Evolutionary conservation across 768 basidiomycete genomes (phyloP).

Genomic region (Phlebiopsis flavidoalba): DNA sequence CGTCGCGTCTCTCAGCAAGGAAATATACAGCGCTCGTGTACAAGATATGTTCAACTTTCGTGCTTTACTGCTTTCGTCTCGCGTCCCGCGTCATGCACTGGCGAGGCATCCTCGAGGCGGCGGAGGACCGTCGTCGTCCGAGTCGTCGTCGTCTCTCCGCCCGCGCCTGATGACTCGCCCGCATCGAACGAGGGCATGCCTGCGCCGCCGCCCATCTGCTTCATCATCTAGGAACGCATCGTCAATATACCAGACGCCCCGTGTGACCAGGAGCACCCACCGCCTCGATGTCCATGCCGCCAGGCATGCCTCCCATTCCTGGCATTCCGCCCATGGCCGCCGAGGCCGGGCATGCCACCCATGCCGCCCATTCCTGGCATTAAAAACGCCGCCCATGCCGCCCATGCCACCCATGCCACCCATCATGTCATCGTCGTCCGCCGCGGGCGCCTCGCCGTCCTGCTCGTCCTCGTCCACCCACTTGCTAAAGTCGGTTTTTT

Average conservation of each 20-base stretch:
- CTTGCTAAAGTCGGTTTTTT: slow-evolving; percentile 93
- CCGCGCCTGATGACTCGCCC: slow-evolving; percentile 7
- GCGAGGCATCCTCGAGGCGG: slow-evolving; percentile 71
- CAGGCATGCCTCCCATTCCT: slow-evolving; percentile 39
- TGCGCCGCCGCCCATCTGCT: slow-evolving; percentile 24
- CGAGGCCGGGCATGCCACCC: slow-evolving; percentile 41
- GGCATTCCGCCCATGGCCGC: slow-evolving; percentile 30
- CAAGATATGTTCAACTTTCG: neutral
- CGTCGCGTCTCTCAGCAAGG: neutral
- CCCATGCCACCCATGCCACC: slow-evolving; percentile 54
- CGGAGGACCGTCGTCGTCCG: slow-evolving; percentile 57
- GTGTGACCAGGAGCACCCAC: slow-evolving; percentile 27
- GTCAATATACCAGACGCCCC: neutral
- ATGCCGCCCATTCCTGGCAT: slow-evolving; percentile 49
- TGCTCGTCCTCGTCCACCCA: slow-evolving; percentile 99
- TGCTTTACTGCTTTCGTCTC: neutral
- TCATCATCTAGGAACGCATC: slow-evolving; percentile 36
- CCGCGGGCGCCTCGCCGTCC: slow-evolving; percentile 46
- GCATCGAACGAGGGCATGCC: slow-evolving; percentile 15
- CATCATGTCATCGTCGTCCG: slow-evolving; percentile 42
- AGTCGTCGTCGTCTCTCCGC: slow-evolving; percentile 14
- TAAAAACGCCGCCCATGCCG: slow-evolving; percentile 28
- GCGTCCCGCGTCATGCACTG: slow-evolving; percentile 28
- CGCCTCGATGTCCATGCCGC: slow-evolving; percentile 62
- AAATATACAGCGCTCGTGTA: neutral